Evolutionary conservation across 1,139 yeast genomes (phyloP).

Genomic region (Protomyces gravidus): DNA sequence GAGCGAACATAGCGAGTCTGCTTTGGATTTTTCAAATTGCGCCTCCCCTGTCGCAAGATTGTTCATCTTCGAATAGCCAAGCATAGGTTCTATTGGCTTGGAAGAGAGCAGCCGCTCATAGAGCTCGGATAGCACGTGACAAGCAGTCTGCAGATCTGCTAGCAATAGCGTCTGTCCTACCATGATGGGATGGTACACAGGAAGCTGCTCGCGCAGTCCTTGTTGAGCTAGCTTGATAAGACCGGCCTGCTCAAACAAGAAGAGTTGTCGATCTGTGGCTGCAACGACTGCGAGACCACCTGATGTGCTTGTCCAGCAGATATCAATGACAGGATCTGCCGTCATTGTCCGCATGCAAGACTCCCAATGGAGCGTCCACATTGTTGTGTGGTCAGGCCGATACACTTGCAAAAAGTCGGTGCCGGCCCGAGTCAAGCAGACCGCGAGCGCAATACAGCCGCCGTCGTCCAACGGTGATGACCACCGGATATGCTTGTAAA

Average conservation of each 20-base stretch:
- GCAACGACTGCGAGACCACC: not conserved
- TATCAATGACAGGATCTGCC: not conserved
- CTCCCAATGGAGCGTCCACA: not conserved
- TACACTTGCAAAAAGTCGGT: not conserved
- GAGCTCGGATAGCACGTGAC: not conserved
- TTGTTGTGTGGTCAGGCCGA: not conserved
- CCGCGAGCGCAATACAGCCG: not conserved
- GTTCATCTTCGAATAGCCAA: not conserved
- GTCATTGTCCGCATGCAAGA: not conserved
- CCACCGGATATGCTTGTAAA: not conserved
- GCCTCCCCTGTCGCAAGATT: not conserved
- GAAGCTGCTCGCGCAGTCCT: conserved; percentile 42
- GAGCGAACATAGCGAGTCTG: conserved; percentile 2
- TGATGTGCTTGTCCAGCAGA: not conserved
- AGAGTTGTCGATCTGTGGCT: conserved; percentile 3
- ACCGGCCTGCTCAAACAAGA: conserved; percentile 44
- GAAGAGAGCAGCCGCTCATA: not conserved
- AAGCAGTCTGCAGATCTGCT: conserved; percentile 44
- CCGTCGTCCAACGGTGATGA: not conserved
- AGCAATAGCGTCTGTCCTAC: conserved; percentile 51
- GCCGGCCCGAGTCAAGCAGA: not conserved
- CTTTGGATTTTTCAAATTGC: conserved; percentile 1
- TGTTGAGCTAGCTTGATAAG: conserved; percentile 68
- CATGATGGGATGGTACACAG: conserved; percentile 37
- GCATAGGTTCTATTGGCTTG: not conserved